A percentile compares a stretch with the other conserved stretches of the same genome.
Evolutionary conservation across 352 stramenopile genomes (phyloP).

Genomic region (Globisporangium lucens): DNA sequence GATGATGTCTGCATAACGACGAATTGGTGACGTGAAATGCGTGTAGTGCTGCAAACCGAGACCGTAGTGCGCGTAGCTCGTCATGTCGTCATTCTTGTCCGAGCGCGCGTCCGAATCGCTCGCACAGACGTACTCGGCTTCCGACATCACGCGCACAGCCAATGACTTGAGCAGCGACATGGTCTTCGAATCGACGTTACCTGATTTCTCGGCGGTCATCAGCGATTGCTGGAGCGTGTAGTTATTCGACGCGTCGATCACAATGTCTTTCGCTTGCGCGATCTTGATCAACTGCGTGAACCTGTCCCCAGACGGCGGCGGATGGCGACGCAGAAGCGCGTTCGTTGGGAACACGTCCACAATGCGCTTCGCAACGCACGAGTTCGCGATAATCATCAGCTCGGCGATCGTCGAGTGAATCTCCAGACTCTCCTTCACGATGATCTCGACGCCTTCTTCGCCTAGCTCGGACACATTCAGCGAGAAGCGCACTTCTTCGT

Average conservation of each 20-base stretch:
- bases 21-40: conserved; percentile 91
- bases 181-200: conserved; percentile 70
- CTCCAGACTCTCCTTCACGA: conserved; percentile 89
- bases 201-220: conserved; percentile 45
- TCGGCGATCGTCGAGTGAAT: conserved; percentile 93
- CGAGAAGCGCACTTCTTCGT: conserved; percentile 85
- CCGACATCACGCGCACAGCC: conserved; percentile 92
- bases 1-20: conserved; percentile 89
- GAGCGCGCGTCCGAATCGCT: conserved; percentile 47
- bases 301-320: conserved; percentile 65
- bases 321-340: conserved; percentile 87
- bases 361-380: conserved; percentile 84
- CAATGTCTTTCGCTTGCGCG: conserved; percentile 62
- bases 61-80: conserved; percentile 83
- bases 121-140: conserved; percentile 92
- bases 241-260: conserved; percentile 78
- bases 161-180: conserved; percentile 92
- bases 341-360: conserved; percentile 73
- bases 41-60: conserved; percentile 89
- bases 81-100: conserved; percentile 39
- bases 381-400: conserved; percentile 94
- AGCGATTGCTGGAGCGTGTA: conserved; percentile 82
- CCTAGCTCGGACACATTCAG: conserved; percentile 68
- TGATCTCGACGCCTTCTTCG: conserved; percentile 80
- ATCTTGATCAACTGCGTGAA: conserved; percentile 77